Evolutionary conservation across 441 rosid genomes (phyloP).

Genomic region (Sinapis alba): DNA sequence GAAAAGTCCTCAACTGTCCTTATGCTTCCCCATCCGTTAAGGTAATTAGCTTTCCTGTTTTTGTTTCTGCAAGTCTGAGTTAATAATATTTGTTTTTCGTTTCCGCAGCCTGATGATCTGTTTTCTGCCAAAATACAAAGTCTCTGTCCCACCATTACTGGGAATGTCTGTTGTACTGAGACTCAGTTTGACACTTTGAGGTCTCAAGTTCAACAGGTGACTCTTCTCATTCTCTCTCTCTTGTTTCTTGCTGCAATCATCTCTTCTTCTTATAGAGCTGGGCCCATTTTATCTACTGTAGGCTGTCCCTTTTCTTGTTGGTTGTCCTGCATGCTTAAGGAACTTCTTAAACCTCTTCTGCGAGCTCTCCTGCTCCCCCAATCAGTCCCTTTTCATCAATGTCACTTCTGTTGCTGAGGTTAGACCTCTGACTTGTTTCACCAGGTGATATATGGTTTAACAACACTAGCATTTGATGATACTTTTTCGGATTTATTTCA

Average conservation of each 20-base stretch:
- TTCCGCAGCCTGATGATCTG: constrained; percentile 65
- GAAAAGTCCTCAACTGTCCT: constrained; percentile 74
- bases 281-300: constrained; percentile 33
- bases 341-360: constrained; percentile 77
- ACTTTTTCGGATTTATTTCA: constrained; percentile 14
- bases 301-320: constrained; percentile 80
- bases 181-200: constrained; percentile 71
- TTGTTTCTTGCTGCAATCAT: constrained; percentile 8
- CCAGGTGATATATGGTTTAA: constrained; percentile 1
- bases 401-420: constrained; percentile 73
- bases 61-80: too few relatives aligned
- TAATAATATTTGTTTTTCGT: not conserved
- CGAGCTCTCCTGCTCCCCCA: constrained; percentile 74
- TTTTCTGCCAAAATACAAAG: constrained; percentile 81
- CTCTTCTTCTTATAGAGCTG: constrained; percentile 13
- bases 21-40: constrained; percentile 56
- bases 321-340: constrained; percentile 85
- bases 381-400: constrained; percentile 73
- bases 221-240: constrained; percentile 10
- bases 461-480: constrained; percentile 16
- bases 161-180: constrained; percentile 76
- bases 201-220: constrained; percentile 78
- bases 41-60: constrained; percentile 33
- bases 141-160: constrained; percentile 71
- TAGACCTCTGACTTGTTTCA: not conserved